phyloP scores from a whole-genome alignment of 352 stramenopile species.

The Phytophthora fragariae region DNA sequence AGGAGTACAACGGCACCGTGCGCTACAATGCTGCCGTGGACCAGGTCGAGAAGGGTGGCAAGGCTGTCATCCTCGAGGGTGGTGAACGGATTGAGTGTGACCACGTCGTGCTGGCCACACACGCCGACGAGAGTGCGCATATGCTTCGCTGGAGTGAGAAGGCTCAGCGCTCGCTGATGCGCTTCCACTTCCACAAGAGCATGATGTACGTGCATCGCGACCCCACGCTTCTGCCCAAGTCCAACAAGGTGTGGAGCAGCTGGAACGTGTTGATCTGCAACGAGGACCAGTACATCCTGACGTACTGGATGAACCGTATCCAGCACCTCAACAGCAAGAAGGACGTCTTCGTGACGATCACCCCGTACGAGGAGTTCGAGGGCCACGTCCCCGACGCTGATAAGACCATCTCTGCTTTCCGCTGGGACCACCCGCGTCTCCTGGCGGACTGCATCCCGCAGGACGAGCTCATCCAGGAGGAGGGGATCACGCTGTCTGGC shows the following conservation, averaged over 20 bases:
- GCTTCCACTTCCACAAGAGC: conserved; percentile 88
- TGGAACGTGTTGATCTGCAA: conserved; percentile 90
- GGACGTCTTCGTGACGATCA: conserved; percentile 90
- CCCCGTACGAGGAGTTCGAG: conserved; percentile 76
- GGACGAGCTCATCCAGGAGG: conserved; percentile 87
- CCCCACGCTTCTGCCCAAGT: conserved; percentile 69
- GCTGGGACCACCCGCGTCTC: conserved; percentile 86
- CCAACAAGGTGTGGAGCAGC: conserved; percentile 82
- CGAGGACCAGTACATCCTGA: conserved; percentile 87
- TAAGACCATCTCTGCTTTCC: conserved; percentile 77
- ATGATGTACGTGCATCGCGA: conserved; percentile 91
- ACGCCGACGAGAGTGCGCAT: conserved; percentile 82
- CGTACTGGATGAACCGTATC: conserved; percentile 93
- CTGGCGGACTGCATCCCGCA: conserved; percentile 85
- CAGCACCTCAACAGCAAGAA: conserved; percentile 88
- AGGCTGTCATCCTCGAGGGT: conserved; percentile 73
- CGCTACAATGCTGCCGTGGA: conserved; percentile 79
- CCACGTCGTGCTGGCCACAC: conserved; percentile 85
- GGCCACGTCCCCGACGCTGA: conserved; percentile 60
- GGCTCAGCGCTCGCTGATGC: conserved; percentile 75
- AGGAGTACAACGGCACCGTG: conserved; percentile 82
- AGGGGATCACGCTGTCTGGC: conserved; percentile 86
- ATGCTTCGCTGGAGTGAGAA: conserved; percentile 79
- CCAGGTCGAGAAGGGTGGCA: conserved; percentile 78
- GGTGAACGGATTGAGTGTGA: conserved; percentile 86